Base-by-base conservation (phyloP, 2,329 filamentous ascomycete species). In the Microdochium paspali region DNA sequence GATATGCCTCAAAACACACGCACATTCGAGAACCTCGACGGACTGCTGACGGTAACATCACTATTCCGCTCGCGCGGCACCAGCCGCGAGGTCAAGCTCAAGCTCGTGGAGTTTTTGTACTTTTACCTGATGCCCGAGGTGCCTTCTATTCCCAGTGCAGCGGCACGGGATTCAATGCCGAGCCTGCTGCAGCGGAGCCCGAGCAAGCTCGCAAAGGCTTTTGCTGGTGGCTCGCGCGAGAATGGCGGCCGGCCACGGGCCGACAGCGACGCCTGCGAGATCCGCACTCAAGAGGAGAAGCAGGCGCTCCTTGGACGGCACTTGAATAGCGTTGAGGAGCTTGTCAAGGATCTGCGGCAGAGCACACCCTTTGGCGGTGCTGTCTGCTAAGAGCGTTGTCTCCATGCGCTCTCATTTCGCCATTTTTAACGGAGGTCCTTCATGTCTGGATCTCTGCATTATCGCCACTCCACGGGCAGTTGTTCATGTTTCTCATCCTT, bases 91-190 rank as follows among this genome's bases (percentile, higher is more conserved):
- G 90, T 97, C 54, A 96, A 95, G 71, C 79, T 95, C 61, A 93
- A 95, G 66, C 80, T 95, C n/a, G 84, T 96, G 56, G 93, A 97
- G 66, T 97, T 97, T 62, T 71, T 98, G 46, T 97, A 97, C 73
- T 97, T 97, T 67, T 98, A 97, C 66, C 83, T 98, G 56, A 95
- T 97, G 85, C 90, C 91, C 45, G 93, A 98, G 68, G 80, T 79
- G 0, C 82, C 76, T 42, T 70, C 76, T 20, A 75, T 77, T 52
- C 75, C 78, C 4, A 67, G 68, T 51, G 70, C 74, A 51, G 69
- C 66, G 20, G 63, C 65, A 45, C 67, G 66, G 45, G 66, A 67
- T 49, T 72, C 71, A 2, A 60, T 74, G 9, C 70, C 75, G 7
- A 70, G 66, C 23, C 72, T 82, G 59, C 66, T 82, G 51, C 80